These are phyloP conservation scores for Epichloe glyceriae DNA, from an alignment of 2,329 filamentous ascomycete species.

Conservation along the genomic window DNA sequence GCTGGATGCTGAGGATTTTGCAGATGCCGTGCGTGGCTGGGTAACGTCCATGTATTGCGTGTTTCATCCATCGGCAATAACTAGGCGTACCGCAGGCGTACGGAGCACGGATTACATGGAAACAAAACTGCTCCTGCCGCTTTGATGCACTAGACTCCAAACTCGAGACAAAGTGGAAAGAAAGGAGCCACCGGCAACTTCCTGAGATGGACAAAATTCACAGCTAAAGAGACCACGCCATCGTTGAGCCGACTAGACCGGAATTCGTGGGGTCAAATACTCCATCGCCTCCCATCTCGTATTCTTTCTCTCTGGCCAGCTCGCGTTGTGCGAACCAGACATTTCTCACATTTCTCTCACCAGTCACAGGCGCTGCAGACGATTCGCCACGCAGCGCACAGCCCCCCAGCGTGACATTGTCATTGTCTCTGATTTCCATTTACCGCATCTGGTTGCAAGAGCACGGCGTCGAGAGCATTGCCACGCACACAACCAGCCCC, in stretches of 20 bases:
- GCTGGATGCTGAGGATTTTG: background rate
- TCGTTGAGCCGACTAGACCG: background rate
- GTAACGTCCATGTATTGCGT: background rate
- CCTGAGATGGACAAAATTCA: background rate
- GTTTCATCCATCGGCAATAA: background rate
- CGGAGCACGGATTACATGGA: background rate
- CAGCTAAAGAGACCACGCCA: background rate
- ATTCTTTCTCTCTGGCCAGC: constrained; percentile 3
- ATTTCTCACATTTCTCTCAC: background rate
- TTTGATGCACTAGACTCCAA: background rate
- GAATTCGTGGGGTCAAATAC: background rate
- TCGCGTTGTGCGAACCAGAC: background rate
- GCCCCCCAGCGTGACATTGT: background rate
- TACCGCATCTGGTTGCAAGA: background rate
- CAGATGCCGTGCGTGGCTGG: background rate
- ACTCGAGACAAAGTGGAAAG: background rate
- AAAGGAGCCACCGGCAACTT: constrained; percentile 1
- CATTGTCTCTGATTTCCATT: background rate
- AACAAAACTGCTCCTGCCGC: background rate
- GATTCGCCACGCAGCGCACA: background rate
- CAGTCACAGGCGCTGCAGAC: constrained; percentile 1
- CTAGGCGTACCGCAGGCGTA: background rate
- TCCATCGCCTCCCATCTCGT: constrained; percentile 5
- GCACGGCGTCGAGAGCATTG: constrained; percentile 1
- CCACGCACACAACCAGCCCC: constrained; percentile 1